Percentiles rank a stretch among this genome's conserved stretches.
These are phyloP conservation scores for Avena insularis DNA, from an alignment of 176 grass and related monocot genomes.

Conservation along the genomic window DNA sequence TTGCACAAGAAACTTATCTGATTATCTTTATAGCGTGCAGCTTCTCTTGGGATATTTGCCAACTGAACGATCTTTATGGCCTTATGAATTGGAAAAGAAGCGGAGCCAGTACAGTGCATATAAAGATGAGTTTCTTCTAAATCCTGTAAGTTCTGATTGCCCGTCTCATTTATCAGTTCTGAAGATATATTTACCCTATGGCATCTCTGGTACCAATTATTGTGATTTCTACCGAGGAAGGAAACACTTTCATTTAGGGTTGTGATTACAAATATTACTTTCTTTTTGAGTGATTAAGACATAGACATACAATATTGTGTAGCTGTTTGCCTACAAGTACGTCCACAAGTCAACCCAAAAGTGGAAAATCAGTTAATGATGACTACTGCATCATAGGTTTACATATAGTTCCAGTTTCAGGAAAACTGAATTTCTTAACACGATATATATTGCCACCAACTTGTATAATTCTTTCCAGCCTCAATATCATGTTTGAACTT, in stretches of 20 bases:
- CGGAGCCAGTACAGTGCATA: slow-evolving; percentile 77
- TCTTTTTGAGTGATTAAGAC: background rate
- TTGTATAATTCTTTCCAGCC: background rate
- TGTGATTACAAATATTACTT: background rate
- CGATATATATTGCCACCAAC: background rate
- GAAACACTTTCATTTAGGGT: background rate
- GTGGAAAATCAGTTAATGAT: background rate
- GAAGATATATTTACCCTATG: slow-evolving; percentile 2
- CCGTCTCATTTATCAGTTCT: slow-evolving; percentile 4
- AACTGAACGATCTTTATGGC: slow-evolving; percentile 75
- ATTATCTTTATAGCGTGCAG: slow-evolving; percentile 94
- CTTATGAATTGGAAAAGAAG: slow-evolving; percentile 88
- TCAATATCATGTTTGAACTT: background rate
- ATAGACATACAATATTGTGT: slow-evolving; percentile 12
- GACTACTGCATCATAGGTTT: background rate
- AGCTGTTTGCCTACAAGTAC: slow-evolving; percentile 6
- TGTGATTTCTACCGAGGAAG: background rate
- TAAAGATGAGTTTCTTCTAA: slow-evolving; percentile 85
- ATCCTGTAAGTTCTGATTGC: slow-evolving; percentile 72
- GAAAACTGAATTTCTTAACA: slow-evolving; percentile 11
- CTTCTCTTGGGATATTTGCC: slow-evolving; percentile 98
- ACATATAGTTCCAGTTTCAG: background rate
- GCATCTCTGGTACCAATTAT: background rate
- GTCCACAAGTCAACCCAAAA: background rate
- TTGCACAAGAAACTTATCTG: slow-evolving; percentile 62